Evolutionary conservation across 75 land plant species (phyloP), one percentile per base, ranked within the genome.

Genomic region (Cupressus sempervirens): DNA sequence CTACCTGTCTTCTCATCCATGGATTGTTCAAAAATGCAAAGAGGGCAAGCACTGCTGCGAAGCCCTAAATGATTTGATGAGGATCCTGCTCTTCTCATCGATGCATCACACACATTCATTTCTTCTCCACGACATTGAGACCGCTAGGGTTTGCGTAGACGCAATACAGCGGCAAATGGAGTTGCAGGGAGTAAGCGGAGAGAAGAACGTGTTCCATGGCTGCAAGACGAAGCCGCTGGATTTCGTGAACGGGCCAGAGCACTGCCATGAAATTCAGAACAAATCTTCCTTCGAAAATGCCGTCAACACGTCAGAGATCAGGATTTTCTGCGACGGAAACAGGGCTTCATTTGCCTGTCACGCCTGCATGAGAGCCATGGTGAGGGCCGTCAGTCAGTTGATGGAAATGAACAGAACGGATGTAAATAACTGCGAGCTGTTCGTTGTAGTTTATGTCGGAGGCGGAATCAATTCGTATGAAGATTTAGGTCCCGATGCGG

Each of bases 281-380:
- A 29, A 1, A 30, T 23, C 1, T 4, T 29, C 15, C 58, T 81
- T 81, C 36, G 58, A 81, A 32, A 52, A n/a, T 16, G 15, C 9
- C 30, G 58, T 81, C 48, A n/a, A 81, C 12, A 16, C 58, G 4
- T 14, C 83, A 1, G 36, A 30, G 3, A 29, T 81, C 48, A 81
- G 13, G 23, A 29, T 0, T 16, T 30, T 2, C 53, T 81, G 83
- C 38, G 32, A 53, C 58, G 83, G 58, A n/a, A 30, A 54, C 18
- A 3, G 23, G 13, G 11, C 1, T 23, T 7, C 11, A 23, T 81
- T 81, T 34, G n/a, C 20, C 29, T 81, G 83, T 45, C 12, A 16
- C 34, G 32, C 46, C 11, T 81, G 83, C 58, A 30, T 81, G 16
- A 5, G 83, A 1, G 8, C 83, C 62, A 81, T 81, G 83, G 83